Conservation (phyloP, 2,329 filamentous ascomycete species). For the Periconia digitata region DNA sequence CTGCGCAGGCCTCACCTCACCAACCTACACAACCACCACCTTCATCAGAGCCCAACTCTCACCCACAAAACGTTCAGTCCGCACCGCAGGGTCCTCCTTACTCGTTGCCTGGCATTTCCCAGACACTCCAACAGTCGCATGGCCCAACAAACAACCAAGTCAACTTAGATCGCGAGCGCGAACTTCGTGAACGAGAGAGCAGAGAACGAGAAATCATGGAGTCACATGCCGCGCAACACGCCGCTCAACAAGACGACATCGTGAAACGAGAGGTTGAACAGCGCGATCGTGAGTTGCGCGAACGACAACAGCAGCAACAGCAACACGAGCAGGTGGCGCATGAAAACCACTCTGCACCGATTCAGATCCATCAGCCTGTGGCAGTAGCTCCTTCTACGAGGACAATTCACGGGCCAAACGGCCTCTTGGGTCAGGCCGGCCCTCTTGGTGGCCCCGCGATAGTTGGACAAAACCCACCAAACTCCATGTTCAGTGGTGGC, state of each 20-base stretch:
- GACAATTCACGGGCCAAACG: conserved; percentile 89
- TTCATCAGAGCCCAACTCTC: conserved; percentile 39
- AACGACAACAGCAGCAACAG: conserved; percentile 67
- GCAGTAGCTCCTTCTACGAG: conserved; percentile 70
- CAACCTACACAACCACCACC: conserved; percentile 38
- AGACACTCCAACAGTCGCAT: conserved; percentile 45
- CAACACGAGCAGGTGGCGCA: conserved; percentile 70
- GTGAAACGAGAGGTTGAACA: conserved; percentile 49
- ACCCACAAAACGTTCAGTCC: conserved; percentile 34
- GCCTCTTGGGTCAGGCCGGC: conserved; percentile 67
- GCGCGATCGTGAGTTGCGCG: conserved; percentile 61
- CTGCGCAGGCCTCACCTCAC: conserved; percentile 46
- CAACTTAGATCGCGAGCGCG: conserved; percentile 47
- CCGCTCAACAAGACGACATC: conserved; percentile 58
- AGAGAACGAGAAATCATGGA: conserved; percentile 59
- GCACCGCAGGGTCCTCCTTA: conserved; percentile 44
- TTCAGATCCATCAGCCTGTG: conserved; percentile 92
- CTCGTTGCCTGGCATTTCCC: conserved; percentile 48
- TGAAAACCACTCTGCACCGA: conserved; percentile 83
- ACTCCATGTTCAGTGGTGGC: conserved; percentile 58
- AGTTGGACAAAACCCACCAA: conserved; percentile 61
- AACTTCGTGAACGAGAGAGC: conserved; percentile 47
- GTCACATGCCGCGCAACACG: conserved; percentile 42
- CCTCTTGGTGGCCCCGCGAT: conserved; percentile 56
- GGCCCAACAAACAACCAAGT: conserved; percentile 38